A percentile compares a stretch with the other conserved stretches of the same genome.
Evolutionary conservation across 495 filamentous ascomycete genomes (phyloP).

Genomic region (Aspergillus panamensis): DNA sequence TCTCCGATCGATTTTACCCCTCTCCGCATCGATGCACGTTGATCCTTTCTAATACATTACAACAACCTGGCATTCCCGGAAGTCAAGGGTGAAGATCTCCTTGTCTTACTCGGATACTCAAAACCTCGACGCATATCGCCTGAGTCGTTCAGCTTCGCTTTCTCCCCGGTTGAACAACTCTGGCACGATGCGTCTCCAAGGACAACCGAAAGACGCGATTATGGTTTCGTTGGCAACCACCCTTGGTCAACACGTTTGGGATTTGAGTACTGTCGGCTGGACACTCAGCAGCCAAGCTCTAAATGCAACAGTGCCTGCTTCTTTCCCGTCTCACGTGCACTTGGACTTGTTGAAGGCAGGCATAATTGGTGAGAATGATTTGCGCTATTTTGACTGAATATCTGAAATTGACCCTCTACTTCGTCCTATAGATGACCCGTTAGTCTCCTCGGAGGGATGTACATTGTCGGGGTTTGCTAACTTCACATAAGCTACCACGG

Average conservation of each 20-base stretch:
- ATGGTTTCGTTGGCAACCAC: constrained; percentile 18
- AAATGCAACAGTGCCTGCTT: constrained; percentile 56
- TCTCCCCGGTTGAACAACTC: not conserved
- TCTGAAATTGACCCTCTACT: not conserved
- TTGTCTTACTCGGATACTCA: not conserved
- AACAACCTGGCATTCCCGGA: too few species aligned
- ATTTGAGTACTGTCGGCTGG: constrained; percentile 54
- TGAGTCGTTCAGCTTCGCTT: not conserved
- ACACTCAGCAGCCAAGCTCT: constrained; percentile 49
- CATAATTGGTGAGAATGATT: constrained; percentile 39
- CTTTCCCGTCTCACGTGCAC: constrained; percentile 61
- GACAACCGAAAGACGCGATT: constrained; percentile 13
- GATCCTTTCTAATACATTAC: too few species aligned
- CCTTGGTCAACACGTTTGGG: constrained; percentile 40
- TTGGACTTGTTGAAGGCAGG: constrained; percentile 54
- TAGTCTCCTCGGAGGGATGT: constrained; percentile 19
- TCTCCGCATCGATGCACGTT: too few species aligned
- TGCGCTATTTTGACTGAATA: not conserved
- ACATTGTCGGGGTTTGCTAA: not conserved
- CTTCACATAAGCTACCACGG: constrained; percentile 40
- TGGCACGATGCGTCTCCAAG: constrained; percentile 22
- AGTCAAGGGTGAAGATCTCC: too few species aligned
- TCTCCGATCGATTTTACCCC: too few species aligned
- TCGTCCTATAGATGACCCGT: constrained; percentile 45
- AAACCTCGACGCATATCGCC: not conserved